phyloP scores from a whole-genome alignment of 257 asterid genomes.

The Nicotiana otophora region DNA sequence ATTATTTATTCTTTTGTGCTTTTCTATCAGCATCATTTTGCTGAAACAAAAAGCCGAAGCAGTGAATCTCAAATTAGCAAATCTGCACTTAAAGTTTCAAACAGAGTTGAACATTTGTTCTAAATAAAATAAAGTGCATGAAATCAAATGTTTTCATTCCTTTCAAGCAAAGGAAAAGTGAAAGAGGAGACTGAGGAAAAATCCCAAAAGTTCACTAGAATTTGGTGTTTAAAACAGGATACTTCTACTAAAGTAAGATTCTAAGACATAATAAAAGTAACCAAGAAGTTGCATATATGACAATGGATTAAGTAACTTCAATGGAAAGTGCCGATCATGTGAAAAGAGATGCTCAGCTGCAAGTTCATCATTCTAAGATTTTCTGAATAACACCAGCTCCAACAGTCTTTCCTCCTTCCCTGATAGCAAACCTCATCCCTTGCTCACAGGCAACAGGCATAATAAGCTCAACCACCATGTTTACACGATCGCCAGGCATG shows the following conservation, averaged over 20 bases:
- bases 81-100: too few relatives aligned
- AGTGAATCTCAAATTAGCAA: neutral
- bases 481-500: slow-evolving; percentile 94
- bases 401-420: slow-evolving; percentile 96
- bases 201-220: slow-evolving; percentile 14
- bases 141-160: neutral
- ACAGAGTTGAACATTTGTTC: too few relatives aligned
- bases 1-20: neutral
- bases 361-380: slow-evolving; percentile 50
- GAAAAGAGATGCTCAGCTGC: neutral
- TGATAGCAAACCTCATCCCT: slow-evolving; percentile 94
- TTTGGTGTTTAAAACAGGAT: slow-evolving; percentile 23
- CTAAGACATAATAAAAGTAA: slow-evolving; percentile 12
- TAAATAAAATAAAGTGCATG: neutral
- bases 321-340: slow-evolving; percentile 1
- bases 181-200: neutral
- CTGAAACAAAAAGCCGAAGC: neutral
- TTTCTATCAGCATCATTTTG: neutral
- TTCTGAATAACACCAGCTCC: slow-evolving; percentile 90
- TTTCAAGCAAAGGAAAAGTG: slow-evolving; percentile 2
- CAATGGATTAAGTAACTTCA: slow-evolving; percentile 4
- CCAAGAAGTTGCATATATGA: slow-evolving; percentile 12
- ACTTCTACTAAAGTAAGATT: slow-evolving; percentile 32
- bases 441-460: slow-evolving; percentile 93
- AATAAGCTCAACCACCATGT: slow-evolving; percentile 91